phyloP scores from a whole-genome alignment of 805 yeast genomes.

The Myxozyma nipponensis region DNA sequence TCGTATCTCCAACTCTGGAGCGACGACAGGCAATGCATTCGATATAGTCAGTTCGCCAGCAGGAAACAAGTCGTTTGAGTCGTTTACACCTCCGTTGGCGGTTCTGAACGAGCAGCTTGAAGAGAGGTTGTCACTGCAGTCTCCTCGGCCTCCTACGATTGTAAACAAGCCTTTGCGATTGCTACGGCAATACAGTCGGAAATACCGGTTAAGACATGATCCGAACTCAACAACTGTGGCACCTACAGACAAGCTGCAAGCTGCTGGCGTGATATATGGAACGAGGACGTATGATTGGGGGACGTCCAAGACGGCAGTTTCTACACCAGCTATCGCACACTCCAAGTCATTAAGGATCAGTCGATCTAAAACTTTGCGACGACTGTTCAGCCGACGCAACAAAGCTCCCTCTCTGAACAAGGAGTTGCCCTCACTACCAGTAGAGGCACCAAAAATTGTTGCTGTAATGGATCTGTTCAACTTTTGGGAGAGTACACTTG shows the following conservation, averaged over 20 bases:
- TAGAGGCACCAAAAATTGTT: too few relatives aligned
- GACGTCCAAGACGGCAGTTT: constrained; percentile 23
- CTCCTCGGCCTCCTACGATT: not conserved
- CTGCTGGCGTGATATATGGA: constrained; percentile 41
- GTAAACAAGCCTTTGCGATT: not conserved
- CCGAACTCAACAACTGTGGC: not conserved
- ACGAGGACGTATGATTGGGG: constrained; percentile 54
- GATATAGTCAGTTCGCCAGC: not conserved
- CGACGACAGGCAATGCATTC: not conserved
- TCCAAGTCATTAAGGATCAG: not conserved
- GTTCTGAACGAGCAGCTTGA: too few relatives aligned
- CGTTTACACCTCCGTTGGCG: too few relatives aligned
- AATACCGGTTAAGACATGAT: not conserved
- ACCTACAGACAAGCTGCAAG: not conserved
- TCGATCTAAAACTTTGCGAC: constrained; percentile 5
- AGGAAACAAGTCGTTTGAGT: not conserved
- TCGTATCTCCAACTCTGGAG: too few relatives aligned
- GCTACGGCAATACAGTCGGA: not conserved
- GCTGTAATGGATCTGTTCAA: too few relatives aligned
- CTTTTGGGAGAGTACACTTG: not conserved
- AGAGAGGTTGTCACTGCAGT: not conserved
- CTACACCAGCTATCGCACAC: not conserved
- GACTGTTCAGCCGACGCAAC: constrained; percentile 8
- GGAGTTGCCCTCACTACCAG: too few relatives aligned
- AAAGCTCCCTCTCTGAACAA: too few relatives aligned